Conservation (phyloP, 2,329 filamentous ascomycete genomes). For the Xylaria sp. region DNA sequence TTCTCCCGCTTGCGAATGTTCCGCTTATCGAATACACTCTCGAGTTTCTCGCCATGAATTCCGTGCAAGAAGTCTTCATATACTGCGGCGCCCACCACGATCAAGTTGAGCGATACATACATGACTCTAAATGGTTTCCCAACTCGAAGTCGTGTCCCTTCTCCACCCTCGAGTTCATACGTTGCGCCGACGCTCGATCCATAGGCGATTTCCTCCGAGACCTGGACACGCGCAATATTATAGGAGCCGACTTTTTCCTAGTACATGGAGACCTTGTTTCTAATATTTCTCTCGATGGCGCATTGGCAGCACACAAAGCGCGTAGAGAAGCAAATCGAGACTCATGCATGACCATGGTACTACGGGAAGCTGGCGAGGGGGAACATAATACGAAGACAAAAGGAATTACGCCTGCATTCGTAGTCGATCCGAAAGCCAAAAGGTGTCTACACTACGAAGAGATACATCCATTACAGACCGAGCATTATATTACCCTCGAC, state of each 20-base stretch:
- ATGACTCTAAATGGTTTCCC: constrained; percentile 72
- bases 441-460: constrained; percentile 95
- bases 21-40: constrained; percentile 97
- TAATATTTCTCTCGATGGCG: constrained; percentile 81
- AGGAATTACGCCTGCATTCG: constrained; percentile 78
- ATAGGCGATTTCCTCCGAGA: constrained; percentile 95
- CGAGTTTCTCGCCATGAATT: constrained; percentile 92
- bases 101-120: constrained; percentile 84
- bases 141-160: constrained; percentile 66
- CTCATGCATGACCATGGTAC: constrained; percentile 95
- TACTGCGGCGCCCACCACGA: constrained; percentile 89
- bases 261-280: constrained; percentile 93
- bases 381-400: constrained; percentile 77
- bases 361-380: constrained; percentile 72
- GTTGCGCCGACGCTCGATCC: constrained; percentile 79
- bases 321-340: constrained; percentile 84
- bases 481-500: constrained; percentile 72
- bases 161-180: constrained; percentile 78
- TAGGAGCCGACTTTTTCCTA: constrained; percentile 87
- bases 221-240: constrained; percentile 81
- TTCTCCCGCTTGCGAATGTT: constrained; percentile 89
- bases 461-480: constrained; percentile 69
- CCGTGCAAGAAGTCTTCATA: constrained; percentile 90
- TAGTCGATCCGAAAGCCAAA: constrained; percentile 78
- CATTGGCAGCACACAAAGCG: constrained; percentile 76